Evolutionary conservation across 306 rosid species (phyloP).

Genomic region (Gastrolobium bilobum): DNA sequence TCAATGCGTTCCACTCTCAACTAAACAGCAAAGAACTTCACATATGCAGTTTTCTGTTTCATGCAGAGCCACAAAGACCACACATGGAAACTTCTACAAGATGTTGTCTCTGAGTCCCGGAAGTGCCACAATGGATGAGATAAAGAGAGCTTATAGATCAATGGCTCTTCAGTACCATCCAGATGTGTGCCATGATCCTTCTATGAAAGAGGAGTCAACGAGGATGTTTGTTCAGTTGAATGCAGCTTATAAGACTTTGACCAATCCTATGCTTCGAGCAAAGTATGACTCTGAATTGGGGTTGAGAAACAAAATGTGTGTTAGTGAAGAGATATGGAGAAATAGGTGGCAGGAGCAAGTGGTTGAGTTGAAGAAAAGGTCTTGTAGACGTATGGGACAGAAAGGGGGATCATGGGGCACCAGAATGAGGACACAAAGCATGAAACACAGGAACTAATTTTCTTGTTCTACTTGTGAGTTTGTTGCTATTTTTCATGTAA

Average conservation of each 20-base stretch:
- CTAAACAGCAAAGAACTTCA: conserved; percentile 37
- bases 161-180: conserved; percentile 84
- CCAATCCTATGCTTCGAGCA: conserved; percentile 62
- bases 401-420: conserved; percentile 54
- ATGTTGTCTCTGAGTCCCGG: conserved; percentile 56
- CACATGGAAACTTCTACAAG: conserved; percentile 58
- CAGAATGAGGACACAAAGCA: conserved; percentile 59
- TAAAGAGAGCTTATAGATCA: conserved; percentile 73
- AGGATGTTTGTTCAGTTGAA: conserved; percentile 65
- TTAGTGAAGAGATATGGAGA: conserved; percentile 33
- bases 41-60: conserved; percentile 24
- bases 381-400: conserved; percentile 53
- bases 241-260: conserved; percentile 71
- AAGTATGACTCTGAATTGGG: conserved; percentile 63
- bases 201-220: conserved; percentile 59
- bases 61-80: conserved; percentile 49
- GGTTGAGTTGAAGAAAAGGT: conserved; percentile 63
- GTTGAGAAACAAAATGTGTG: conserved; percentile 16
- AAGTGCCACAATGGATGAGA: conserved; percentile 62
- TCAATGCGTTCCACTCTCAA: conserved; percentile 42
- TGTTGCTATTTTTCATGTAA: background rate
- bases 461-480: background rate
- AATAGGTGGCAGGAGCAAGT: conserved; percentile 57
- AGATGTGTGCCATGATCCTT: conserved; percentile 65
- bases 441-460: conserved; percentile 31